Evolutionary conservation across 1,139 yeast species (phyloP), one percentile per base, ranked within the genome.

Genomic region (Sporopachydermia cereana): DNA sequence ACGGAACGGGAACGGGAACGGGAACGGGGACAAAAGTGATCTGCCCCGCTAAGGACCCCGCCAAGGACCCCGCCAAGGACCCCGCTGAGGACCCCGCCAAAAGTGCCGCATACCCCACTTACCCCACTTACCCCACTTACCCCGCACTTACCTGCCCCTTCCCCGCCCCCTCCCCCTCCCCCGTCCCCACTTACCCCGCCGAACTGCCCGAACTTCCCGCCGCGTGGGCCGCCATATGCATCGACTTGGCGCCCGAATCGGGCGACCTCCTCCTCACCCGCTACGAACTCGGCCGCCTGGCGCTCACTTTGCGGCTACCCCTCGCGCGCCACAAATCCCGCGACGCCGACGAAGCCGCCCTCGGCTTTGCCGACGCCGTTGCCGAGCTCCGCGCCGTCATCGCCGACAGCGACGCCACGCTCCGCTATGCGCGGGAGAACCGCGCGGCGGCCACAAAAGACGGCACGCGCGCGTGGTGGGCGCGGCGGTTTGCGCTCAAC

Each of bases 381-480:
- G 43, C 50, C 1, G 72, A 71, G 44, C 63, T 88, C 44, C 57
- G 62, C 3, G 55, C 59, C 0, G 78, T 88, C 9, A 79, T 86
- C 24, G 52, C 58, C 0, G 68, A 69, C 43, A 85, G 93, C 56
- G 77, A 82, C 51, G 54, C 61, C 2, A 75, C 88, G 0, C 82
- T 94, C 0, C 61, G 57, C 16, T 47, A 49, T 2, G 57, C 60
- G 14, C 49, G 39, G 17, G 39, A 56, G 18, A 54, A 57, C 1
- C 24, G 62, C 58, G 50, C 57, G 7, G 71, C 78, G 2, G 62
- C 58, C n/a, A 72, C 85, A 0, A 71, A 73, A 44, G 82, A 77
- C 36, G 83, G 80, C 41, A 69, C 91, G 47, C 72, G 71, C 42
- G 55, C 63, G 3, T 89, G 96, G 96, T 91, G 96, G 95, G 69